These are phyloP conservation scores for Kickxella alabastrina DNA, from an alignment of 192 early-diverging fungal genomes.

Conservation along the genomic window DNA sequence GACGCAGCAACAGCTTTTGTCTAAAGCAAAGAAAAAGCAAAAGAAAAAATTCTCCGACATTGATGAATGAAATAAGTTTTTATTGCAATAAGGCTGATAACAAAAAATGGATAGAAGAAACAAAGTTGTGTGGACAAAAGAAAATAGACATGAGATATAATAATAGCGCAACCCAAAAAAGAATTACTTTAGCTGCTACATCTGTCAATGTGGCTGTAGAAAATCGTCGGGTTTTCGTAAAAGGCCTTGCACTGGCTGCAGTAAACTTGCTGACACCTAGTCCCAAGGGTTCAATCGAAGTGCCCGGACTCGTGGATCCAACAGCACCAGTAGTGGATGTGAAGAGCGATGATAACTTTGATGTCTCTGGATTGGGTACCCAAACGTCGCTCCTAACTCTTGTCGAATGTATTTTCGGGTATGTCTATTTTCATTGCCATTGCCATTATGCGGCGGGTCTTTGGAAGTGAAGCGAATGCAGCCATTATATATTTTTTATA, in stretches of 20 bases:
- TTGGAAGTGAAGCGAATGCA: neutral
- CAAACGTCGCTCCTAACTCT: constrained; percentile 6
- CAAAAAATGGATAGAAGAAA: too few relatives aligned
- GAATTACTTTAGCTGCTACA: constrained; percentile 12
- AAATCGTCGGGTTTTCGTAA: constrained; percentile 17
- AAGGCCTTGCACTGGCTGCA: constrained; percentile 46
- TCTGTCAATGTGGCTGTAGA: constrained; percentile 14
- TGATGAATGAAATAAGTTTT: too few relatives aligned
- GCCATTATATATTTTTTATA: constrained; percentile 1
- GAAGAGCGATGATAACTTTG: constrained; percentile 34
- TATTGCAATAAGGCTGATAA: too few relatives aligned
- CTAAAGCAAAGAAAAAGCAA: too few relatives aligned
- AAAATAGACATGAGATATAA: neutral
- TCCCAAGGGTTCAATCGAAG: neutral
- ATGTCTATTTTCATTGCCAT: constrained; percentile 11
- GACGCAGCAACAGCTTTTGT: too few relatives aligned
- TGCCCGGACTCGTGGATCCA: neutral
- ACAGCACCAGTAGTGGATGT: neutral
- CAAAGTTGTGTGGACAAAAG: too few relatives aligned
- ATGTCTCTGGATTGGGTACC: constrained; percentile 31
- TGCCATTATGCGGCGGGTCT: neutral
- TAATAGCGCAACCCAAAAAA: too few relatives aligned
- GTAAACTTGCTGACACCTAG: constrained; percentile 10
- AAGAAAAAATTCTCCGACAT: too few relatives aligned
- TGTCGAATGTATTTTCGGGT: constrained; percentile 6